A percentile compares a stretch with the other conserved stretches of the same genome.
Conservation (phyloP, 108 stramenopile genomes). For the Cyclostephanos invisitatus region DNA sequence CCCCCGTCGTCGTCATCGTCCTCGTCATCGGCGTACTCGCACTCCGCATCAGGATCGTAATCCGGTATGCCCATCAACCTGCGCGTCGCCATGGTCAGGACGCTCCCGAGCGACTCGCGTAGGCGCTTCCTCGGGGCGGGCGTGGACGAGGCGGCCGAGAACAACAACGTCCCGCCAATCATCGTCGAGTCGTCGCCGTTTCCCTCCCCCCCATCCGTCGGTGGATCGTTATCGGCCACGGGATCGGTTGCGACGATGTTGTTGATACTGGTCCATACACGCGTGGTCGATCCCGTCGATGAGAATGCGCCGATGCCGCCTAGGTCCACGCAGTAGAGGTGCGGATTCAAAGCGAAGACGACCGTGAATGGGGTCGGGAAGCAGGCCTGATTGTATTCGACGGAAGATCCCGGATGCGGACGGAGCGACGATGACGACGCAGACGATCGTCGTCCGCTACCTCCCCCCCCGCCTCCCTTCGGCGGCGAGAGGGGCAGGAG, state of each 20-base stretch:
- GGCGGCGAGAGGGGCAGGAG: constrained; percentile 15
- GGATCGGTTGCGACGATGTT: not conserved
- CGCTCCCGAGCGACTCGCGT: constrained; percentile 14
- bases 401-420: constrained; percentile 31
- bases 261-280: constrained; percentile 21
- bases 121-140: constrained; percentile 11
- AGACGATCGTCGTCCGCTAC: too few relatives aligned
- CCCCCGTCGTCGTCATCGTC: constrained; percentile 18
- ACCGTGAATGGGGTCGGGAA: constrained; percentile 37
- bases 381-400: constrained; percentile 30
- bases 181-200: constrained; percentile 3
- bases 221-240: not conserved
- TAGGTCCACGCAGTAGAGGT: constrained; percentile 47
- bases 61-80: constrained; percentile 15
- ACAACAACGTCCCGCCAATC: not conserved
- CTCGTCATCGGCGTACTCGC: constrained; percentile 19
- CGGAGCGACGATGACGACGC: not conserved
- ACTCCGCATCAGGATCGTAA: constrained; percentile 12
- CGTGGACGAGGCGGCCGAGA: not conserved
- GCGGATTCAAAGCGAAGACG: constrained; percentile 33
- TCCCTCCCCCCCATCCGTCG: not conserved
- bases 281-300: not conserved
- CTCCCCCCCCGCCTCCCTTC: not conserved
- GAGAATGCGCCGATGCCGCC: not conserved
- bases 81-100: constrained; percentile 13